phyloP scores from a whole-genome alignment of 148 eudicot genomes.

The Linanthus parryae region DNA sequence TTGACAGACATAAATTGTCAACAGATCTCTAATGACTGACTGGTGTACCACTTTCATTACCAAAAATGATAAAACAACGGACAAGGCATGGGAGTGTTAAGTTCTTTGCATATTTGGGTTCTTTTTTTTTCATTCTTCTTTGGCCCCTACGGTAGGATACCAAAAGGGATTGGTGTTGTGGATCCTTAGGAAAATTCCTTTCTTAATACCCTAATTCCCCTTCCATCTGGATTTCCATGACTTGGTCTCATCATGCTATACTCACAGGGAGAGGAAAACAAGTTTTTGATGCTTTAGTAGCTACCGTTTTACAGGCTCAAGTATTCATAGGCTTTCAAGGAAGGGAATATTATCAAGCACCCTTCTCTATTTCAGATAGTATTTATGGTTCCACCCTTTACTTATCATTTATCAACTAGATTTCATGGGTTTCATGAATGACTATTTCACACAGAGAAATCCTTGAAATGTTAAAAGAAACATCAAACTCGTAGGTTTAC shows the following conservation, averaged over 20 bases:
- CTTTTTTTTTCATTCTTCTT: too few species aligned
- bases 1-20: too few species aligned
- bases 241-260: conserved; percentile 16
- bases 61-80: too few species aligned
- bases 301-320: background rate
- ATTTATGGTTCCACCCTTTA: conserved; percentile 5
- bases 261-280: conserved; percentile 8
- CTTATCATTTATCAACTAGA: conserved; percentile 5
- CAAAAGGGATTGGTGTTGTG: conserved; percentile 8
- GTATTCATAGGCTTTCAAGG: conserved; percentile 1
- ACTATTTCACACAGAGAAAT: too few species aligned
- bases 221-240: conserved; percentile 11
- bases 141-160: too few species aligned
- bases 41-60: too few species aligned
- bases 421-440: conserved; percentile 15
- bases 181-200: conserved; percentile 9
- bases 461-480: too few species aligned
- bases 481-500: too few species aligned
- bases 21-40: too few species aligned
- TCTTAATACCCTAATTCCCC: conserved; percentile 11
- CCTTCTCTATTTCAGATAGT: conserved; percentile 6
- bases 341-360: conserved; percentile 5
- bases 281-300: background rate
- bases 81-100: too few species aligned
- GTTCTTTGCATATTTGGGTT: too few species aligned